Evolutionary conservation across 1,284 basidiomycete species (phyloP), one percentile per base, ranked within the genome.

Genomic region (Vanrija humicola): DNA sequence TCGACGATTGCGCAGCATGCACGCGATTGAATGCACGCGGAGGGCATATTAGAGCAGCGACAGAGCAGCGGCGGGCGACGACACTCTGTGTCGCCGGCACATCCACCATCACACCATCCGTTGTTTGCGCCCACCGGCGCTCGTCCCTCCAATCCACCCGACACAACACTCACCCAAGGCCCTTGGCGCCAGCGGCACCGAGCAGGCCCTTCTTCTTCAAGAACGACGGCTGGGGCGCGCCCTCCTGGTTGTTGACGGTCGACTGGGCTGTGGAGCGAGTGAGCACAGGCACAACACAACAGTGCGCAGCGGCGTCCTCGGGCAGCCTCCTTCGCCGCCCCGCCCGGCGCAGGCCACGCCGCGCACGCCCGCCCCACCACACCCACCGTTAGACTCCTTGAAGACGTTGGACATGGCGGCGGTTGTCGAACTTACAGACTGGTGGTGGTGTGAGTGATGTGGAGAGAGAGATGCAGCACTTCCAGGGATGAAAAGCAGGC

Each of bases 141-240:
- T n/a, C 40, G 49, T 12, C 23, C 38, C 18, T 42, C 28, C 15
- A 19, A 45, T n/a, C 42, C n/a, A 16, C 28, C 18, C 16, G 14
- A 8, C 9, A 14, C 9, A 14, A 8, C 9, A 60, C 72, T 62
- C 56, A 68, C 67, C 61, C 66, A 45, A 62, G 56, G 12, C 59
- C 58, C 23, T 61, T 56, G 29, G 34, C 34, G 9, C 34, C 34
- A 5, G 34, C 34, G 12, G 58, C 61, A 28, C 69, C 71, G 15
- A 75, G 59, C 6, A 75, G 60, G 44, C 73, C 73, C 64, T 75
- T 75, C 64, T 74, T 74, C 59, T 70, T 67, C 15, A 74, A 55
- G 68, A 69, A 70, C n/a, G 61, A 59, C 7, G 70, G 70, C n/a
- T 61, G 58, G 8, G 52, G 34, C 21, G 55, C 45, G 34, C 47